Percentiles rank a stretch among this genome's conserved stretches.
phyloP scores from a whole-genome alignment of 768 basidiomycete genomes.

The Lactarius psammicola region DNA sequence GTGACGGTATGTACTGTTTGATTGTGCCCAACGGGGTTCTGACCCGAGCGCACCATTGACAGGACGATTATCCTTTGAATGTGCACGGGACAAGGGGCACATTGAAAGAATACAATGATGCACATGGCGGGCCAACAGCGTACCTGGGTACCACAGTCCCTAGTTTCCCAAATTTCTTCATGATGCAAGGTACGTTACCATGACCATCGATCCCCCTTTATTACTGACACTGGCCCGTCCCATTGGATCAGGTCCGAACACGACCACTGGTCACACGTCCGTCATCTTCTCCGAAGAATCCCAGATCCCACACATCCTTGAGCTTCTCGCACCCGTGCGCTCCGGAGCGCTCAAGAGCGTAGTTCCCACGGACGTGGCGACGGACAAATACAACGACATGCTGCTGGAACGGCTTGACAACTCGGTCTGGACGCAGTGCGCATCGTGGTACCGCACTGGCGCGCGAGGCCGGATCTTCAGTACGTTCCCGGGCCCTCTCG shows the following conservation, averaged over 20 bases:
- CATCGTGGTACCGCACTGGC: constrained; percentile 25
- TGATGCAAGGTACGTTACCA: constrained; percentile 9
- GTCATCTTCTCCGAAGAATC: constrained; percentile 47
- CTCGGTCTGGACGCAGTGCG: constrained; percentile 22
- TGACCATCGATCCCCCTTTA: background rate
- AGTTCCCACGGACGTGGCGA: constrained; percentile 17
- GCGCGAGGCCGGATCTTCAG: constrained; percentile 11
- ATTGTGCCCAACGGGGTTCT: background rate
- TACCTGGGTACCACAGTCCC: constrained; percentile 44
- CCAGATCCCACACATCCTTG: constrained; percentile 8
- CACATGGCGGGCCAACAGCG: constrained; percentile 50
- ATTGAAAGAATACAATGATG: constrained; percentile 45
- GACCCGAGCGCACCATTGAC: background rate
- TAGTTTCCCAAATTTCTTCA: constrained; percentile 27
- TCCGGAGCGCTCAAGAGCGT: constrained; percentile 16
- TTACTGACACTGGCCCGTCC: background rate
- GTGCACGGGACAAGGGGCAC: constrained; percentile 33
- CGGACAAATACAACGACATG: constrained; percentile 22
- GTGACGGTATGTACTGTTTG: constrained; percentile 39
- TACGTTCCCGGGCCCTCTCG: constrained; percentile 24
- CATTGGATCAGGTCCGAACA: constrained; percentile 43
- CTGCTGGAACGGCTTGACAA: constrained; percentile 13
- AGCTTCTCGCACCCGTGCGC: constrained; percentile 19
- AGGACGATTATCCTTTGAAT: constrained; percentile 21
- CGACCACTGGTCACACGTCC: constrained; percentile 54